Base-by-base conservation (phyloP, 106 monocot genomes). In the Apostasia ramifera region DNA sequence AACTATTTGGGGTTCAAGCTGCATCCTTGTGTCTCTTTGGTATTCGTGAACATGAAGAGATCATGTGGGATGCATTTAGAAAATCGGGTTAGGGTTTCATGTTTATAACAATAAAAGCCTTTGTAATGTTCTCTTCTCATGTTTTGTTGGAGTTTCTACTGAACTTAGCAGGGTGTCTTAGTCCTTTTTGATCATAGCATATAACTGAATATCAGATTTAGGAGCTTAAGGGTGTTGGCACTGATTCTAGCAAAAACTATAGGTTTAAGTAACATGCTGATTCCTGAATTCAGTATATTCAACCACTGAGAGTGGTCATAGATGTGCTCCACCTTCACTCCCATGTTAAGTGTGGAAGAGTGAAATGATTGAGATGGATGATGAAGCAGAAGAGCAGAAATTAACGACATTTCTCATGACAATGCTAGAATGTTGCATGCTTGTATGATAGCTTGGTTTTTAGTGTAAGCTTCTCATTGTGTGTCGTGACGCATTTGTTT, bases 21-120 rank as follows among this genome's bases (percentile, higher is more conserved):
- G 92, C 92, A 72, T 58, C 81, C 44, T 64, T 97, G 68, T 97
- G 92, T 67, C 68, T 97, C 53, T 92, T 81, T 76, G 94, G 94
- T 48, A 86, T 91, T 66, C 71, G 15, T 44, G 94, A 95, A 76
- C 83, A 86, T 57, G 94, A 95, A 84, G 88, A 88, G 52, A 88
- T 88, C 45, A 97, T 97, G 97, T 97, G 97, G 97, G 77, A 87
- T 71, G 79, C 81, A 68, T 97, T 97, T 57, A 74, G 62, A 54
- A 57, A 52, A 68, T 78, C 85, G 89, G 97, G 97, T 65, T 65
- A 12, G 46, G 26, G 45, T 14, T 47, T 37, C 2, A 37, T 6
- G 6, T 49, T 49, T 47, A 2, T 6, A 15, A 26, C 2, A 7
- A 12, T 15, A 37, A 65, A 26, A 26, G 26, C 26, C 26, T 26